Evolutionary conservation across 352 stramenopile species (phyloP).

Genomic region (Pythium folliculosum): DNA sequence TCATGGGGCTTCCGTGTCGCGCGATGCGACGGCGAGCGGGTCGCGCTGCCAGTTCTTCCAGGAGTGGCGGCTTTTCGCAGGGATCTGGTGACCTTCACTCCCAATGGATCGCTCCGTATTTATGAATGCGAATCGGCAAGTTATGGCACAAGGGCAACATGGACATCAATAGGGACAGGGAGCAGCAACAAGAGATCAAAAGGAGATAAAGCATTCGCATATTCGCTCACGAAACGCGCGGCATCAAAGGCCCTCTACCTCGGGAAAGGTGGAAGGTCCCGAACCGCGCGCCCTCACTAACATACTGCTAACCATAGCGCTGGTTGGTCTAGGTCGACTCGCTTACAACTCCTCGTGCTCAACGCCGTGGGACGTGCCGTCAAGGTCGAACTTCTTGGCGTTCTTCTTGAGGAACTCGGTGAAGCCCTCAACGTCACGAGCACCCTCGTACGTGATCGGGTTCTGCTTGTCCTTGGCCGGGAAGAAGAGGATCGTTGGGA

Average conservation of each 20-base stretch:
- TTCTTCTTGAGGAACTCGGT: constrained; percentile 89
- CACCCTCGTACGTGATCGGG: constrained; percentile 84
- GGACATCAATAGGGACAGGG: neutral
- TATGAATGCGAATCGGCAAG: neutral
- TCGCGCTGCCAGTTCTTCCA: neutral
- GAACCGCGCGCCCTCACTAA: constrained; percentile 7
- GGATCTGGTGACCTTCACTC: constrained; percentile 14
- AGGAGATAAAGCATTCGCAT: constrained; percentile 14
- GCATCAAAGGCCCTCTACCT: neutral
- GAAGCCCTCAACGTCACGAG: constrained; percentile 82
- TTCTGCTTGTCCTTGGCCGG: constrained; percentile 88
- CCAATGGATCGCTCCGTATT: neutral
- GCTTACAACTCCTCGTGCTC: constrained; percentile 70
- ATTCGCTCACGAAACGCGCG: constrained; percentile 5
- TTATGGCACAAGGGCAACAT: constrained; percentile 20
- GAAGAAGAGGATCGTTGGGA: constrained; percentile 96
- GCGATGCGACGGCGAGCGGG: neutral
- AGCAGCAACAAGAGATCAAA: neutral
- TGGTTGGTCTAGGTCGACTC: constrained; percentile 10
- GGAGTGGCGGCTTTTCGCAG: constrained; percentile 12
- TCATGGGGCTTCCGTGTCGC: neutral
- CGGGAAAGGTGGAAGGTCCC: neutral
- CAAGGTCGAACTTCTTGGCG: constrained; percentile 78
- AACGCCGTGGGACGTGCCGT: constrained; percentile 57
- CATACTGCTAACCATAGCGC: constrained; percentile 13